phyloP scores from a whole-genome alignment of 768 basidiomycete genomes.

The Chalciporus pseudorubinellus region DNA sequence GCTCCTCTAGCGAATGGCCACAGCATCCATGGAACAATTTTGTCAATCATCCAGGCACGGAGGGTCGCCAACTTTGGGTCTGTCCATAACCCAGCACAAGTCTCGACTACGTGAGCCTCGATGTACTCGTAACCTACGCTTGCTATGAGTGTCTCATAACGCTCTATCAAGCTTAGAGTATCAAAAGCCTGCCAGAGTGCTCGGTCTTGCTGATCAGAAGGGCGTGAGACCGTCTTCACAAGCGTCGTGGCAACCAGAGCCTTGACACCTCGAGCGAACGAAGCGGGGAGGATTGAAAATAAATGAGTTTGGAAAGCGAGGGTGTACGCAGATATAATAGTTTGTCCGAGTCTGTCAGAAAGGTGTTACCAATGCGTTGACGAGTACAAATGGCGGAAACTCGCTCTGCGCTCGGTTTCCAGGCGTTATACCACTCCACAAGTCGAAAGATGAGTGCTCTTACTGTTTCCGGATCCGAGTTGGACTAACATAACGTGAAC shows the following conservation, averaged over 20 bases:
- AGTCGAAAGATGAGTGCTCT: slow-evolving; percentile 56
- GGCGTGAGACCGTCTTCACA: slow-evolving; percentile 19
- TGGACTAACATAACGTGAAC: slow-evolving; percentile 35
- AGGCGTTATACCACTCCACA: slow-evolving; percentile 71
- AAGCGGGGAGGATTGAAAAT: slow-evolving; percentile 66
- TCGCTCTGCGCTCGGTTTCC: slow-evolving; percentile 67
- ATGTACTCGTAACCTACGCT: slow-evolving; percentile 86
- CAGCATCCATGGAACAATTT: slow-evolving; percentile 83
- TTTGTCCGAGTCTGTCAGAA: slow-evolving; percentile 53
- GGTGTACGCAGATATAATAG: slow-evolving; percentile 59
- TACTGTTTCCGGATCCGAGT: slow-evolving; percentile 48
- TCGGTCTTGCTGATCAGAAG: slow-evolving; percentile 31
- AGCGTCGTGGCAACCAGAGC: slow-evolving; percentile 61
- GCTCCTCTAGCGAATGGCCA: slow-evolving; percentile 73
- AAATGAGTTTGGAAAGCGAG: slow-evolving; percentile 72
- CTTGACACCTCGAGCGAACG: slow-evolving; percentile 69
- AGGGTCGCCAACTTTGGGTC: slow-evolving; percentile 59
- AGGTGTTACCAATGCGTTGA: neutral
- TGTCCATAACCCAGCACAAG: slow-evolving; percentile 69
- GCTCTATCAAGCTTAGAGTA: slow-evolving; percentile 70
- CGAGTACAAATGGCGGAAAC: slow-evolving; percentile 20
- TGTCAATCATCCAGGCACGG: slow-evolving; percentile 74
- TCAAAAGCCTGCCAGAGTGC: slow-evolving; percentile 62
- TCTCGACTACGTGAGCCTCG: slow-evolving; percentile 63
- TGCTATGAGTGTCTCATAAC: slow-evolving; percentile 80